phyloP scores from a whole-genome alignment of 2,329 filamentous ascomycete genomes.

The Zasmidium citrigriseum region DNA sequence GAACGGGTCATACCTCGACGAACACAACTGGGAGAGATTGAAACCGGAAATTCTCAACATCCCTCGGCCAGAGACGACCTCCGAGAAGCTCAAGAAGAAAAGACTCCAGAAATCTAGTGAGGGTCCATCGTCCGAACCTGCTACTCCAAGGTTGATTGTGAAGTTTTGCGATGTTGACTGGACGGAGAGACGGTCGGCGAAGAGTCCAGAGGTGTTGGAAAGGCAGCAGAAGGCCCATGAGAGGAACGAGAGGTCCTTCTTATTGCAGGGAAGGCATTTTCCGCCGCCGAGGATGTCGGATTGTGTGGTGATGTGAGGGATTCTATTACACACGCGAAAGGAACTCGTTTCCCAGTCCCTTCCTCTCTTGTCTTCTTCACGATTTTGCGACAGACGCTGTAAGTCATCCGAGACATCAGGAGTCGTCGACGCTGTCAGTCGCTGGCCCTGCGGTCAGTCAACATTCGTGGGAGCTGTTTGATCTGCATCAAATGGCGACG shows the following conservation, averaged over 20 bases:
- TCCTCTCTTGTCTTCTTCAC: too few species aligned
- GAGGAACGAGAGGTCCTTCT: neutral
- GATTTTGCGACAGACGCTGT: too few species aligned
- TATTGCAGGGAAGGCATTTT: neutral
- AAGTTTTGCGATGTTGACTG: neutral
- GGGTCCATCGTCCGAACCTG: neutral
- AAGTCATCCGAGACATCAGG: too few species aligned
- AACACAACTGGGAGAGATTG: neutral
- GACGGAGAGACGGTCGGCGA: neutral
- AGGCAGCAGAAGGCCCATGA: neutral
- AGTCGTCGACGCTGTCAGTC: too few species aligned
- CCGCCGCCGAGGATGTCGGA: neutral
- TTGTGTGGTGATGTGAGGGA: neutral
- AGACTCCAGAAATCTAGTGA: neutral
- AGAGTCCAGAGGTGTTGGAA: neutral
- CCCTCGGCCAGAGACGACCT: neutral
- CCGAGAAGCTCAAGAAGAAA: neutral
- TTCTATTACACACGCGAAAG: too few species aligned
- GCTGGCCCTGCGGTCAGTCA: too few species aligned
- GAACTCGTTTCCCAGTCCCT: too few species aligned
- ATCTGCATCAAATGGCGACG: too few species aligned
- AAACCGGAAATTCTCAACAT: neutral
- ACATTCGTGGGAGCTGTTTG: too few species aligned
- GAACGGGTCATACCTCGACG: neutral
- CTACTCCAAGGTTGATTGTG: neutral